phyloP scores from a whole-genome alignment of 257 asterid species.

The Plantago major region DNA sequence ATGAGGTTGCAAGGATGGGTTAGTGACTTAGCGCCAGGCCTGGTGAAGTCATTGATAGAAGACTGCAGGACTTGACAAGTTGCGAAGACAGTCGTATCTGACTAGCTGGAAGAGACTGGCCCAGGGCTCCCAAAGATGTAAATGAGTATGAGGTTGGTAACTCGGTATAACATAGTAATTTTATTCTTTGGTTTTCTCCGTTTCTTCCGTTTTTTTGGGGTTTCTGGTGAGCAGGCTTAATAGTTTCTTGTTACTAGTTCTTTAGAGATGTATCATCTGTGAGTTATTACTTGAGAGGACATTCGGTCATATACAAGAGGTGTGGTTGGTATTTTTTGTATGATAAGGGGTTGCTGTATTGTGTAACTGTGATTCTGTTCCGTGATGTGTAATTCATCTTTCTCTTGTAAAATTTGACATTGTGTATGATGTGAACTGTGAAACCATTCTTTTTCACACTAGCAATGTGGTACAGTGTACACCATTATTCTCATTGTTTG shows the following conservation, averaged over 20 bases:
- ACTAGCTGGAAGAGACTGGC: slow-evolving; percentile 23
- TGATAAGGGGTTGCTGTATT: slow-evolving; percentile 40
- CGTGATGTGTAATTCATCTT: slow-evolving; percentile 31
- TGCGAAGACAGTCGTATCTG: slow-evolving; percentile 10
- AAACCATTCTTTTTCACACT: slow-evolving; percentile 16
- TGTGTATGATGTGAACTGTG: slow-evolving; percentile 18
- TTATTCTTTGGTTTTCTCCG: background rate
- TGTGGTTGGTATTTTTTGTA: slow-evolving; percentile 36
- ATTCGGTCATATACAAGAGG: slow-evolving; percentile 27
- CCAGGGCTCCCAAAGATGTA: slow-evolving; percentile 7
- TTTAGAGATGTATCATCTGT: slow-evolving; percentile 35
- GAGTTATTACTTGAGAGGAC: background rate
- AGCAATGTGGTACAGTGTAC: background rate
- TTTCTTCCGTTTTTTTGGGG: slow-evolving; percentile 18
- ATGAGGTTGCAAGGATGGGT: too few relatives aligned
- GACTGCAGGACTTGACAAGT: slow-evolving; percentile 23
- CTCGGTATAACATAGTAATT: slow-evolving; percentile 1
- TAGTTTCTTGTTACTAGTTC: slow-evolving; percentile 16
- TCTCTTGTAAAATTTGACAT: slow-evolving; percentile 26
- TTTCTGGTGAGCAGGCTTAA: slow-evolving; percentile 25
- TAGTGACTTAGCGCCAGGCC: too few relatives aligned
- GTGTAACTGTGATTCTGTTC: background rate
- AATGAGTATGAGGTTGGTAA: slow-evolving; percentile 29
- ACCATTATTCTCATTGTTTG: too few relatives aligned
- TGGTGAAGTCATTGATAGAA: background rate